Base-by-base conservation (phyloP, 2,329 filamentous ascomycete genomes). In the Oidium heveae region DNA sequence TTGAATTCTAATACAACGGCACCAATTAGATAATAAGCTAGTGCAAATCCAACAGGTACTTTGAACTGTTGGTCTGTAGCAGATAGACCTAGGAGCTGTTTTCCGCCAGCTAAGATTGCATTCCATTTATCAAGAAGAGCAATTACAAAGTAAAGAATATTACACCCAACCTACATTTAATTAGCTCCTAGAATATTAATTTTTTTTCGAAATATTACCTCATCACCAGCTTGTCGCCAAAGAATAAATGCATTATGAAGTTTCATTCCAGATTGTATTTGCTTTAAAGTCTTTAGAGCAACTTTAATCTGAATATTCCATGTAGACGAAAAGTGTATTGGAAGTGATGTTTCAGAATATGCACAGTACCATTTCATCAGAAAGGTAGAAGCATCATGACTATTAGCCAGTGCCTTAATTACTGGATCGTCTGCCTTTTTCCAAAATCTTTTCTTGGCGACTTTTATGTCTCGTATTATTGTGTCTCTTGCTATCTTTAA, bases 241-340 rank as follows among this genome's bases (percentile, higher is more conserved):
- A 57, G 57, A 24, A 58, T 56, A 34, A 58, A 58, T 39, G 53
- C 57, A 22, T 58, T 58, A 34, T 58, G 57, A 24, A 58, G 41
- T 22, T 54, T 54, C n/a, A 58, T 56, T 4, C 57, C 56, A 32
- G 54, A 54, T 49, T 58, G 57, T 33, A 56, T 24, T 22, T 57
- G 53, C 28, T 54, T 53, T 36, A 58, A 18, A n/a, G 56, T 56
- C 36, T 56, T 52, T 13, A 58, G 32, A 15, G 57, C 56, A 12
- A 57, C 56, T 52, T 57, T 58, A 3, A 55, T 56, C 16, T 58
- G 57, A 28, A 58, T 55, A 44, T 58, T 58, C 73, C 73, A 76
- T 0, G 71, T 72, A 3, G 73, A 73, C 55, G 70, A 75, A 59
- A 71, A 75, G 0, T 72, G 71, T 55, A 74, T 72, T 0, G 74